Base-by-base conservation (phyloP, 2,329 filamentous ascomycete species). In the Dothideomycetidae sp. region DNA sequence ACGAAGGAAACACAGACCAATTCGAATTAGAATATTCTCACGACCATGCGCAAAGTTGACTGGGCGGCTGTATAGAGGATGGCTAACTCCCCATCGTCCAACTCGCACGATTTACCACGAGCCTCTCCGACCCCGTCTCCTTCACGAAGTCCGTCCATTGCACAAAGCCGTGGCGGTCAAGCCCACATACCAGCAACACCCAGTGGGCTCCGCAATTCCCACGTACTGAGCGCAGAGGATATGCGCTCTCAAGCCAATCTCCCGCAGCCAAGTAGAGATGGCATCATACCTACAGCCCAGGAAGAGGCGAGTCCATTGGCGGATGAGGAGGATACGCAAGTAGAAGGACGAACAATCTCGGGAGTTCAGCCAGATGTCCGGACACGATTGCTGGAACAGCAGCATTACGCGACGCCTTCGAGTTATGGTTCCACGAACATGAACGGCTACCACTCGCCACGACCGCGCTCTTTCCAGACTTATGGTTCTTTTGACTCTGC, bases 381-480 rank as follows among this genome's bases (percentile, higher is more conserved):
- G 19, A 54, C 61, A 11, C 50, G 55, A 13, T 44, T 66, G 36
- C 48, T 64, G 35, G 52, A 51, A 31, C 51, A 59, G 31, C 49
- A 57, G 28, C 50, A 53, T 29, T 54, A 46, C 51, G 59, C 58
- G 38, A 49, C 47, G 23, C 48, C 44, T 10, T 48, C 51, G 17
- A 48, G 48, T 17, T 53, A 48, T 36, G 56, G 54, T 12, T 49
- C 48, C 10, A 48, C 52, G n/a, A 44, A 53, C 28, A 68, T 70
- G 49, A 79, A 90, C 59, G 82, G 81, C 48, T 81, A 80, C 11
- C 83, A 86, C 51, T 84, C 81, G 30, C 78, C 81, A 1, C 64
- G 74, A 26, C 69, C 78, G 1, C 61, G 59, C 9, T 39, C 40
- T 15, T 31, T 34, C 31, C 72, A 68, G 34, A 65, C 67, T 3